Conservation (phyloP, 2,329 filamentous ascomycete genomes). For the Aspergillus calidoustus region DNA sequence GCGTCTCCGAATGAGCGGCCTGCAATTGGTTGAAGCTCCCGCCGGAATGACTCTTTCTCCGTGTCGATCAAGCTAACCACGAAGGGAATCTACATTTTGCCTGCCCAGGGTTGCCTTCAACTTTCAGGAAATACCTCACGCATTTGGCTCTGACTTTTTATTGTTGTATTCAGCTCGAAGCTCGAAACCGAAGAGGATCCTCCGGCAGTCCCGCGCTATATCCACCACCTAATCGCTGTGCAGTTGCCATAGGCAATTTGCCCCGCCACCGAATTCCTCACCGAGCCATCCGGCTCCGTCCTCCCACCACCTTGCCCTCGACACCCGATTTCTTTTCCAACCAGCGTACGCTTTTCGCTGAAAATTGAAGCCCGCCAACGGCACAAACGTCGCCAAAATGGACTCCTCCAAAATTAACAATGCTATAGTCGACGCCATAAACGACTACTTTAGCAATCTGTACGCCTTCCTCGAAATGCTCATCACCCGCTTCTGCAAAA, state of each 20-base stretch:
- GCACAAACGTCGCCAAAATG: neutral
- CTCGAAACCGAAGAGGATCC: neutral
- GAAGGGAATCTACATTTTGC: conserved; percentile 22
- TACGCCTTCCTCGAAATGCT: conserved; percentile 31
- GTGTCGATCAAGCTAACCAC: conserved; percentile 17
- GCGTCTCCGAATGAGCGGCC: neutral
- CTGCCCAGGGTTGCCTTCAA: conserved; percentile 8
- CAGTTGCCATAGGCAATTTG: neutral
- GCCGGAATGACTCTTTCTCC: conserved; percentile 16
- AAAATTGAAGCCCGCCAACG: conserved; percentile 5
- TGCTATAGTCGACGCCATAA: conserved; percentile 31
- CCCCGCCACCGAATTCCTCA: neutral
- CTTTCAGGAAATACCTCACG: neutral
- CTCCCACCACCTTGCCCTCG: neutral
- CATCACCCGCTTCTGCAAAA: conserved; percentile 41
- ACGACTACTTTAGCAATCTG: conserved; percentile 38
- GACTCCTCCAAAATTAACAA: conserved; percentile 4
- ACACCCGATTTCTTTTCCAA: neutral
- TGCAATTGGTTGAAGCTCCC: conserved; percentile 17
- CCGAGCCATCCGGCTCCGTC: conserved; percentile 10
- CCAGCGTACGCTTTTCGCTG: neutral
- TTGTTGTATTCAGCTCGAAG: neutral
- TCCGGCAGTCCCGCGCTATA: neutral
- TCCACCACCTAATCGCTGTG: neutral
- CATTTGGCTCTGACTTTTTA: neutral